Conservation (phyloP, 1,284 basidiomycete species). For the Ganoderma resinaceum region DNA sequence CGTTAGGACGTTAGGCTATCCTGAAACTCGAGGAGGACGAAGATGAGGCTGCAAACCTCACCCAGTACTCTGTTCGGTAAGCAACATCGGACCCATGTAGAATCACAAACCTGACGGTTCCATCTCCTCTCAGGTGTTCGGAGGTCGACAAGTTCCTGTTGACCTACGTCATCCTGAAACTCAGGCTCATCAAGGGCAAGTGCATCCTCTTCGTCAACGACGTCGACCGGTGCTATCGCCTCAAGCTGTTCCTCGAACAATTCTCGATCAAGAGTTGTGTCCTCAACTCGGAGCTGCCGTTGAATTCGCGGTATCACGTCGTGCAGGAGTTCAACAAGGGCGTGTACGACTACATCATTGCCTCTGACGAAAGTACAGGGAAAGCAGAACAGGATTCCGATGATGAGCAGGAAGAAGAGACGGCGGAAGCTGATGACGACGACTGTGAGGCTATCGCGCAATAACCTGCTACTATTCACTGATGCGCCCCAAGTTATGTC, state of each 20-base stretch:
- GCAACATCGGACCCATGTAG: conserved; percentile 16
- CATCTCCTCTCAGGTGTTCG: conserved; percentile 63
- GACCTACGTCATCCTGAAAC: conserved; percentile 93
- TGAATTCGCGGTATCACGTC: conserved; percentile 96
- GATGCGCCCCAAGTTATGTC: conserved; percentile 50
- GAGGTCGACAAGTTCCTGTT: conserved; percentile 97
- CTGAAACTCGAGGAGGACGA: conserved; percentile 87
- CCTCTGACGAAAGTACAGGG: conserved; percentile 87
- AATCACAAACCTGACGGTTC: not conserved
- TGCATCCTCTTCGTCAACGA: conserved; percentile 98
- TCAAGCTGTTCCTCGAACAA: conserved; percentile 98
- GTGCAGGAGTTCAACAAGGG: conserved; percentile 99
- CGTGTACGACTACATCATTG: conserved; percentile 98
- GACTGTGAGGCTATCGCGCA: conserved; percentile 47
- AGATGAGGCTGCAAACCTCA: conserved; percentile 82
- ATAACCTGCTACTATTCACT: not conserved
- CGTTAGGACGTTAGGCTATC: conserved; percentile 61
- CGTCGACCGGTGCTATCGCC: conserved; percentile 92
- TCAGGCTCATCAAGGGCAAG: conserved; percentile 96
- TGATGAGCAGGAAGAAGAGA: conserved; percentile 46
- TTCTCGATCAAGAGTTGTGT: conserved; percentile 98
- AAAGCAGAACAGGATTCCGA: conserved; percentile 61
- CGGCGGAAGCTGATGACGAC: conserved; percentile 37
- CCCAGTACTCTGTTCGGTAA: conserved; percentile 85
- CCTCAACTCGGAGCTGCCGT: conserved; percentile 93